Evolutionary conservation across 2,329 filamentous ascomycete genomes (phyloP).

Genomic region (Xylariomycetidae sp.): DNA sequence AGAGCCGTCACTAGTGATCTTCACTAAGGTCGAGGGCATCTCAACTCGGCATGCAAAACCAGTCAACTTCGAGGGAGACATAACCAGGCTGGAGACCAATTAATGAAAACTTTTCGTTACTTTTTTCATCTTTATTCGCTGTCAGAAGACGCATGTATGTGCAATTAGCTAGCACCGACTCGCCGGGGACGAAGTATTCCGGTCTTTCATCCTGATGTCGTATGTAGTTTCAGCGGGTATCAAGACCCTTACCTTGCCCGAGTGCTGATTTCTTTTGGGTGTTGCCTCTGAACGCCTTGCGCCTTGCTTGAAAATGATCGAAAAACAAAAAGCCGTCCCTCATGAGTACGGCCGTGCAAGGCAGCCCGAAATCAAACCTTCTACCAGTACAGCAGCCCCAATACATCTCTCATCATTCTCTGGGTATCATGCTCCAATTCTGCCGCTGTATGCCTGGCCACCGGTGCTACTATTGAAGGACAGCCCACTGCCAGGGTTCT

Average conservation of each 20-base stretch:
- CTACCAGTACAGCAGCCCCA: conserved; percentile 12
- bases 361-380: conserved; percentile 17
- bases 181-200: too few species aligned
- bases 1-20: too few species aligned
- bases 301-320: conserved; percentile 32
- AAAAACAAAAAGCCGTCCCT: conserved; percentile 21
- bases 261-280: too few species aligned
- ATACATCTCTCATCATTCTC: conserved; percentile 11
- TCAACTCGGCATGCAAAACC: too few species aligned
- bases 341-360: conserved; percentile 2
- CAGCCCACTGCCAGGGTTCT: neutral
- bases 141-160: conserved; percentile 4
- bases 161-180: too few species aligned
- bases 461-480: neutral
- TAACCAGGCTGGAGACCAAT: conserved; percentile 5
- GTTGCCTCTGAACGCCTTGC: conserved; percentile 25
- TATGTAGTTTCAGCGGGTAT: too few species aligned
- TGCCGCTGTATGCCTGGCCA: conserved; percentile 43
- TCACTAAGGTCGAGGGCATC: too few species aligned
- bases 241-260: too few species aligned
- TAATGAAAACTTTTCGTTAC: conserved; percentile 2
- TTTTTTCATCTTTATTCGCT: conserved; percentile 11
- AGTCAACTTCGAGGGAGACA: conserved; percentile 4
- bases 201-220: too few species aligned
- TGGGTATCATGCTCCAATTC: conserved; percentile 51